Evolutionary conservation across 1,139 yeast species (phyloP).

Genomic region (Sugiyamaella neomexicana): DNA sequence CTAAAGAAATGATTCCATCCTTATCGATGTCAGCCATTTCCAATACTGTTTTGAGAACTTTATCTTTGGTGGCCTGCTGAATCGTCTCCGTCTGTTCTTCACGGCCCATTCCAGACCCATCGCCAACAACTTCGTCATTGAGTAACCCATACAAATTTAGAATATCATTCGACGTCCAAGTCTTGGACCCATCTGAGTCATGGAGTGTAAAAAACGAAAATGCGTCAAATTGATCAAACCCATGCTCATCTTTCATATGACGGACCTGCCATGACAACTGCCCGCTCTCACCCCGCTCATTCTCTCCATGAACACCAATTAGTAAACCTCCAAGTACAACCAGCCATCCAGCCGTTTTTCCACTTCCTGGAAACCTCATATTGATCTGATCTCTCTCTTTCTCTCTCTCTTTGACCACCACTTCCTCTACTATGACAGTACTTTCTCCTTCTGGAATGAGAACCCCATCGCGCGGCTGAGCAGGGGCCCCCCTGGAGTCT

Average conservation of each 20-base stretch:
- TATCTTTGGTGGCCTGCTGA: constrained; percentile 54
- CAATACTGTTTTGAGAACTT: constrained; percentile 58
- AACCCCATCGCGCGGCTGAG: constrained; percentile 11
- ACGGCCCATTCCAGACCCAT: constrained; percentile 86
- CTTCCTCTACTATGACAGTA: background rate
- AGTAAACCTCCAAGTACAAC: background rate
- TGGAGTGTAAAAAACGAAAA: constrained; percentile 80
- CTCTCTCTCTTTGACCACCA: background rate
- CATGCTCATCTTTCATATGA: constrained; percentile 93
- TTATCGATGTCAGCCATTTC: constrained; percentile 60
- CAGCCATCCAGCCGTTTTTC: background rate
- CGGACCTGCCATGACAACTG: constrained; percentile 40
- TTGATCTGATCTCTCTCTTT: background rate
- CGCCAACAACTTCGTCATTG: constrained; percentile 74
- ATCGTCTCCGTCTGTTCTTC: constrained; percentile 64
- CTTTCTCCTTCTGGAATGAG: background rate
- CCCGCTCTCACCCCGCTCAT: background rate
- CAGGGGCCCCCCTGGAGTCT: background rate
- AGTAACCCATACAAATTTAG: constrained; percentile 76
- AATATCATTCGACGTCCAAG: constrained; percentile 57
- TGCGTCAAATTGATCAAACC: constrained; percentile 69
- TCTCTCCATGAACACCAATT: background rate
- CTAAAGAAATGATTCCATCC: constrained; percentile 64
- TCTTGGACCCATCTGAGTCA: constrained; percentile 55
- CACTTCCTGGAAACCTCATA: background rate